Conservation (phyloP, 495 filamentous ascomycete genomes). For the Xylaria acuta region DNA sequence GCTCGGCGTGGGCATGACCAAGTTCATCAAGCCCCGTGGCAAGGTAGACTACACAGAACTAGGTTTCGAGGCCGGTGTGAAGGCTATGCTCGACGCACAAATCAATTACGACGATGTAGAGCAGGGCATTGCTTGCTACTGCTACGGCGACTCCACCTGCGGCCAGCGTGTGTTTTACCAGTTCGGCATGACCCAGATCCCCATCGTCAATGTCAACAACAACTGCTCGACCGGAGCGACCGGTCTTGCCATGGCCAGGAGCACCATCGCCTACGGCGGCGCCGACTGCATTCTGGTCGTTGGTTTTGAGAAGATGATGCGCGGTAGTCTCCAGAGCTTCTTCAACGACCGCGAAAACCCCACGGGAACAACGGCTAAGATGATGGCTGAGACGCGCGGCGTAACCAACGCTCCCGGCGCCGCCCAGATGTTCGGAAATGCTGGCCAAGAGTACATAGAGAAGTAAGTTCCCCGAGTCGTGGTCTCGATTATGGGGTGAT, state of each 20-base stretch:
- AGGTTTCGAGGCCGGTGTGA: conserved; percentile 93
- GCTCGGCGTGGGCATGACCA: conserved; percentile 97
- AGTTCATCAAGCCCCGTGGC: conserved; percentile 97
- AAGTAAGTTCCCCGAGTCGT: conserved; percentile 60
- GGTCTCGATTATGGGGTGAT: background rate
- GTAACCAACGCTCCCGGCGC: conserved; percentile 80
- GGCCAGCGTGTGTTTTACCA: conserved; percentile 99
- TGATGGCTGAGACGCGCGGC: conserved; percentile 85
- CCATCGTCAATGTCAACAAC: conserved; percentile 98
- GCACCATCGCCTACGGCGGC: conserved; percentile 77
- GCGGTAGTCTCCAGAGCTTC: conserved; percentile 79
- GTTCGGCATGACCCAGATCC: conserved; percentile 95
- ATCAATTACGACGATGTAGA: conserved; percentile 98
- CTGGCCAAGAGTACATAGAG: conserved; percentile 93
- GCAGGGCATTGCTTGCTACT: conserved; percentile 95
- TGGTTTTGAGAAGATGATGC: conserved; percentile 98
- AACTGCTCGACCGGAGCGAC: conserved; percentile 95
- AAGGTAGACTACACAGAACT: conserved; percentile 90
- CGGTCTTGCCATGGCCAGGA: conserved; percentile 82
- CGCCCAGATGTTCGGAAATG: conserved; percentile 96
- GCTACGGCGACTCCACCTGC: conserved; percentile 93
- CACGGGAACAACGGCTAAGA: conserved; percentile 68
- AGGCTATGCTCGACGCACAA: conserved; percentile 93
- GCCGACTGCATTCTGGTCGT: conserved; percentile 89
- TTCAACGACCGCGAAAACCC: conserved; percentile 84